Conservation (phyloP, 1,284 basidiomycete species). For the Laetiporus sulphureus region DNA sequence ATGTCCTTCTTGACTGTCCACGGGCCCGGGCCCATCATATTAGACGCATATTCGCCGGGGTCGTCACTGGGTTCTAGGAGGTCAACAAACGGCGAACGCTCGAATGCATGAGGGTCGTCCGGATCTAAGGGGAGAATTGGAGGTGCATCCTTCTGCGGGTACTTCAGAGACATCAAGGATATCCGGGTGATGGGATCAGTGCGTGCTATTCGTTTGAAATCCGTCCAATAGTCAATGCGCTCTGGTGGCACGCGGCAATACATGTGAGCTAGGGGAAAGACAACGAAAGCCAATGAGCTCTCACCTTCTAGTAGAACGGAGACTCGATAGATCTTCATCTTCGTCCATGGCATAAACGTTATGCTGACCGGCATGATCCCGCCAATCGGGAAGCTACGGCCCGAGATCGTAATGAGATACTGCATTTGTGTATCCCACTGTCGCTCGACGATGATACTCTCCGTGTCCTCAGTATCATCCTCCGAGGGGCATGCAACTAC, state of each 20-base stretch:
- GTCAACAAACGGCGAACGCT: constrained; percentile 45
- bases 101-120: constrained; percentile 47
- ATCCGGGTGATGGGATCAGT: constrained; percentile 68
- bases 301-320: constrained; percentile 79
- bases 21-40: constrained; percentile 67
- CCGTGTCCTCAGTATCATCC: constrained; percentile 75
- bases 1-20: constrained; percentile 60
- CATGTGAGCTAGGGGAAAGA: too few relatives aligned
- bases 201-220: constrained; percentile 65
- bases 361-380: constrained; percentile 79
- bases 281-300: too few relatives aligned
- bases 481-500: constrained; percentile 76
- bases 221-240: constrained; percentile 73
- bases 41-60: constrained; percentile 47
- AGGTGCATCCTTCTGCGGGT: constrained; percentile 38
- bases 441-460: constrained; percentile 82
- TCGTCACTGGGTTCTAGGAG: constrained; percentile 39
- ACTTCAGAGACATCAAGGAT: constrained; percentile 64
- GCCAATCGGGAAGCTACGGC: constrained; percentile 80
- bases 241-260: constrained; percentile 38
- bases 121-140: constrained; percentile 66
- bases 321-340: constrained; percentile 80
- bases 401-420: constrained; percentile 77
- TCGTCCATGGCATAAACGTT: constrained; percentile 79
- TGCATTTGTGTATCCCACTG: constrained; percentile 92